These are phyloP conservation scores for Orbilia javanica DNA, from an alignment of 2,329 filamentous ascomycete genomes.

Conservation along the genomic window DNA sequence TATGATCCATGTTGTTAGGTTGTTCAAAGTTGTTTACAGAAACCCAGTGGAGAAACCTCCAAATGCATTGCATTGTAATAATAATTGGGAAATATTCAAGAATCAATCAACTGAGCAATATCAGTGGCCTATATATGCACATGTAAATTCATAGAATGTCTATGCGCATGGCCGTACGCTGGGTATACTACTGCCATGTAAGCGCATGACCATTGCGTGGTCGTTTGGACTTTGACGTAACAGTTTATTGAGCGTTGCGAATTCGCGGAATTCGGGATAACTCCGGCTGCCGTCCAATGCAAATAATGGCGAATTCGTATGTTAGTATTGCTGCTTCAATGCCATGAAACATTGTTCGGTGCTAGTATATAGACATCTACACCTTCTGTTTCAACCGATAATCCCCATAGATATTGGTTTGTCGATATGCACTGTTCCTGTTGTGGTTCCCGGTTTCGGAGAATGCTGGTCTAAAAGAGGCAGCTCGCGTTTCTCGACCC, in stretches of 20 bases:
- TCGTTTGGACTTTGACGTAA: background rate
- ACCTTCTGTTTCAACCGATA: constrained; percentile 36
- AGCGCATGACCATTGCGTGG: no score
- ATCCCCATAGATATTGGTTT: constrained; percentile 15
- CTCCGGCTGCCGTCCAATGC: background rate
- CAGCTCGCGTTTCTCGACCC: constrained; percentile 43
- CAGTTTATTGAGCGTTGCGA: background rate
- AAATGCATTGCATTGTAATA: background rate
- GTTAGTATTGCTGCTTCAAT: background rate
- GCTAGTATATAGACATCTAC: constrained; percentile 11
- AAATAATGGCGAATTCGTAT: background rate
- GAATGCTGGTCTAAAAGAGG: constrained; percentile 25
- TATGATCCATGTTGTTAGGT: background rate
- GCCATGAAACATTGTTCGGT: constrained; percentile 7
- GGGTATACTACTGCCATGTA: no score
- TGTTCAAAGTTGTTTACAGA: background rate
- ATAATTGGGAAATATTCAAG: background rate
- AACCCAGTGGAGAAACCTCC: background rate
- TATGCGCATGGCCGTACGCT: no score
- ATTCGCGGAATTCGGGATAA: background rate
- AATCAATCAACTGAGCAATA: background rate
- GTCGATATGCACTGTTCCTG: background rate
- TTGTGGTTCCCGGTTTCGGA: constrained; percentile 42
- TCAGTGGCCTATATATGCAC: no score
- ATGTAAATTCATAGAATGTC: background rate